Conservation (phyloP, 805 yeast species). For the Saturnispora serradocipensis region DNA sequence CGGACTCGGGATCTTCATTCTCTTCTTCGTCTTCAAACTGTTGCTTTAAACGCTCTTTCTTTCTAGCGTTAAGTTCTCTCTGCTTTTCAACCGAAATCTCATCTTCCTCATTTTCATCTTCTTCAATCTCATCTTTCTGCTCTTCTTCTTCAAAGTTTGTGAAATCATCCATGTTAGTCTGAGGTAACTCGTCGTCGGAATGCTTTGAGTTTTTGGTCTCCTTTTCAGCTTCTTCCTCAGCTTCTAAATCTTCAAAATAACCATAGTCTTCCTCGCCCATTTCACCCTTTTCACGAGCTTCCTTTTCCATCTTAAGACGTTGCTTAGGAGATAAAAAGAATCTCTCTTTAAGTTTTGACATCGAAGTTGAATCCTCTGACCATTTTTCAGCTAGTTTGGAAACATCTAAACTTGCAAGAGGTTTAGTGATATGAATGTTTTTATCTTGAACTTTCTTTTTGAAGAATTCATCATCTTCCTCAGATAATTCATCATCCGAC, state of each 20-base stretch:
- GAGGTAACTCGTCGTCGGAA: slow-evolving; percentile 44
- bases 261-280: slow-evolving; percentile 29
- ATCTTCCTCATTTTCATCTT: slow-evolving; percentile 35
- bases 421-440: slow-evolving; percentile 28
- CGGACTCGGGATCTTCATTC: slow-evolving; percentile 59
- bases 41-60: slow-evolving; percentile 77
- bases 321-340: slow-evolving; percentile 47
- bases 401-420: slow-evolving; percentile 16
- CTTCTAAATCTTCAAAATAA: slow-evolving; percentile 26
- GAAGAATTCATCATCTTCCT: slow-evolving; percentile 49
- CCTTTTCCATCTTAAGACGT: slow-evolving; percentile 25
- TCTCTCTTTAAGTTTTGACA: slow-evolving; percentile 35
- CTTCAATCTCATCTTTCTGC: slow-evolving; percentile 31
- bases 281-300: slow-evolving; percentile 20
- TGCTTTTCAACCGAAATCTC: slow-evolving; percentile 57
- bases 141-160: slow-evolving; percentile 49
- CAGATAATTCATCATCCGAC: slow-evolving; percentile 28
- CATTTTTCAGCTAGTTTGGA: slow-evolving; percentile 41
- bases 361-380: slow-evolving; percentile 28
- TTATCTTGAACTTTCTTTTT: slow-evolving; percentile 31
- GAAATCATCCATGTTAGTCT: slow-evolving; percentile 35
- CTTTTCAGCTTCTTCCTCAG: slow-evolving; percentile 29
- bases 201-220: slow-evolving; percentile 35
- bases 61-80: slow-evolving; percentile 74
- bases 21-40: slow-evolving; percentile 85